Evolutionary conservation across 2,329 filamentous ascomycete species (phyloP), one percentile per base, ranked within the genome.

Genomic region (Cadophora malorum): DNA sequence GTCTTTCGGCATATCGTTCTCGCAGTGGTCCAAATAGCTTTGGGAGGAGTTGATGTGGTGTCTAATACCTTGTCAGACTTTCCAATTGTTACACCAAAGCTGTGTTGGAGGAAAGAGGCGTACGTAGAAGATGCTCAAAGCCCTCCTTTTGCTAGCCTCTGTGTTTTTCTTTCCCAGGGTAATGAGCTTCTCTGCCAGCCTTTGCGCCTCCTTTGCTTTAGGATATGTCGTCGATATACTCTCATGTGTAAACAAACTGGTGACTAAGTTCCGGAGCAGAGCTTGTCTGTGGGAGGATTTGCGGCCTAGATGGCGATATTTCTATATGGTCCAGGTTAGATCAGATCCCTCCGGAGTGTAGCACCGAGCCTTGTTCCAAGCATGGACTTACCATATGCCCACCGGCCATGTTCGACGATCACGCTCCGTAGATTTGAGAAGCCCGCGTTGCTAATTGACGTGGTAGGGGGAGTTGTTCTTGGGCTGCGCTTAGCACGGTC

Each of bases 161-260:
- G 95, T 97, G 79, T 97, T 93, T 82, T 90, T 91, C 86, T 98
- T 99, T 23, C 92, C 95, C 75, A 97, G 80, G 4, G 94, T 97
- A 76, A 99, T 94, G 73, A 98, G 84, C 84, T 97, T 96, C 79
- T 99, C 96, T 8, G 94, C 96, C 74, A 98, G 80, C 53, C 92
- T 87, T 82, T 99, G 96, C 23, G 96, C 92, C 83, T 99, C 96
- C 82, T 98, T 99, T 59, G 96, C 96, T 83, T 98, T 98, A 79
- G 91, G 90, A 86, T 92, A 97, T 82, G 96, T 97, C 62, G 96
- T 99, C 72, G 91, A 90, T 82, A 99, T 97, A 71, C 93, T 90
- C 83, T 99, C 96, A 81, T 97, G 89, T 80, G 92, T 87, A 82
- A 99, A 91, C 73, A 99, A 91, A 65, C 95, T 96, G 74, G 95